phyloP scores from a whole-genome alignment of 441 rosid genomes.

The Metrosideros polymorpha region DNA sequence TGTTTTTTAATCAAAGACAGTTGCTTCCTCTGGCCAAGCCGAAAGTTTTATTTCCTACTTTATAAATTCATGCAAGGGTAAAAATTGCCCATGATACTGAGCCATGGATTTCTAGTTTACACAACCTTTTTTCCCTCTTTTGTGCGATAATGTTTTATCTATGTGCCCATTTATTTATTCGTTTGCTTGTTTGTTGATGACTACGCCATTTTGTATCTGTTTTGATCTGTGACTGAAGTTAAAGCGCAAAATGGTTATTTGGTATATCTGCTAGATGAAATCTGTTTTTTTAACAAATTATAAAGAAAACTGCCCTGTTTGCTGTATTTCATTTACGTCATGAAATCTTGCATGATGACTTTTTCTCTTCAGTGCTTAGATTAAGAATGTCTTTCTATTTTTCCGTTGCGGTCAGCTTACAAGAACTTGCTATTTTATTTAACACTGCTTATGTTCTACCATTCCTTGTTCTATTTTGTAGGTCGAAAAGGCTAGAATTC shows the following conservation, averaged over 20 bases:
- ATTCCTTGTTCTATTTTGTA: slow-evolving; percentile 1
- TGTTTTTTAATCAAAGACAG: not conserved
- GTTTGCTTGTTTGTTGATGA: not conserved
- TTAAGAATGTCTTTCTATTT: not conserved
- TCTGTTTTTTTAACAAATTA: not conserved
- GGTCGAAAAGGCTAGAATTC: slow-evolving; percentile 60
- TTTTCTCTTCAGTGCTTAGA: not conserved
- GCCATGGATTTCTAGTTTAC: not conserved
- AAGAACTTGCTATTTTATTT: not conserved
- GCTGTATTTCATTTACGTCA: not conserved
- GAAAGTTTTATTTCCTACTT: not conserved
- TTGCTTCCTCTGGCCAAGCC: not conserved
- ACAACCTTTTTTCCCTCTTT: not conserved
- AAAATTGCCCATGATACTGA: not conserved
- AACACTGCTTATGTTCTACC: not conserved
- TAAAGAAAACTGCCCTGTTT: not conserved
- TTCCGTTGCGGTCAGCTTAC: not conserved
- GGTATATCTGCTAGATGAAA: not conserved
- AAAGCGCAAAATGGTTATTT: not conserved
- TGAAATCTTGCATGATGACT: not conserved
- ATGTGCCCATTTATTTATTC: not conserved
- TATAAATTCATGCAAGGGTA: not conserved
- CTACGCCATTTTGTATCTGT: not conserved
- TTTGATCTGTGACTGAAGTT: not conserved
- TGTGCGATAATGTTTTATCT: not conserved